Conservation (phyloP, 192 early-diverging fungal species). For the Chytriomyces sp. region DNA sequence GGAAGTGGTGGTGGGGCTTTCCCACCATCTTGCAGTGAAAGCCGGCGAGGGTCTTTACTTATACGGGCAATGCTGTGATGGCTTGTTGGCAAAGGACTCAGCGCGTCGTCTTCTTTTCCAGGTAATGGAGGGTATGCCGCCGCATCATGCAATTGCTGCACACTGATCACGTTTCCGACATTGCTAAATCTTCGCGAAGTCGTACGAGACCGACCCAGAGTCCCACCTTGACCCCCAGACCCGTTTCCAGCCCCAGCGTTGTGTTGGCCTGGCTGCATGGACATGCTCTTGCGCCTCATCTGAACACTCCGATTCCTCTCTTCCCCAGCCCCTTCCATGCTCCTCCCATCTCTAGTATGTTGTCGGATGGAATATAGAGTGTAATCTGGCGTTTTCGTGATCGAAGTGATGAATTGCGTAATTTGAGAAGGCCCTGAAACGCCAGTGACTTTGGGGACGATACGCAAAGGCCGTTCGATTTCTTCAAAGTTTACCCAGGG, state of each 20-base stretch:
- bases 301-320: slow-evolving; percentile 41
- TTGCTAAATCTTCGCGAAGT: slow-evolving; percentile 21
- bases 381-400: slow-evolving; percentile 50
- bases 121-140: neutral
- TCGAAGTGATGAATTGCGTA: slow-evolving; percentile 57
- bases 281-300: slow-evolving; percentile 41
- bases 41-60: neutral
- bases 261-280: slow-evolving; percentile 6
- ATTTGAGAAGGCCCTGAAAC: slow-evolving; percentile 43
- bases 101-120: neutral
- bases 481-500: slow-evolving; percentile 70
- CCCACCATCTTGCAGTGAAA: slow-evolving; percentile 17
- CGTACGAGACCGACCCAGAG: neutral
- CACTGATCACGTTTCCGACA: slow-evolving; percentile 13
- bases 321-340: slow-evolving; percentile 36
- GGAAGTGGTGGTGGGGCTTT: slow-evolving; percentile 27
- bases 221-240: neutral
- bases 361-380: slow-evolving; percentile 54
- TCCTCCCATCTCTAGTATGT: slow-evolving; percentile 49
- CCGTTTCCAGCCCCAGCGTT: neutral
- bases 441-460: slow-evolving; percentile 50
- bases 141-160: neutral
- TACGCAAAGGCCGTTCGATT: slow-evolving; percentile 46
- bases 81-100: neutral
- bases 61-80: neutral